phyloP scores from a whole-genome alignment of 495 filamentous ascomycete species.

The Massariosphaeria phaeospora region DNA sequence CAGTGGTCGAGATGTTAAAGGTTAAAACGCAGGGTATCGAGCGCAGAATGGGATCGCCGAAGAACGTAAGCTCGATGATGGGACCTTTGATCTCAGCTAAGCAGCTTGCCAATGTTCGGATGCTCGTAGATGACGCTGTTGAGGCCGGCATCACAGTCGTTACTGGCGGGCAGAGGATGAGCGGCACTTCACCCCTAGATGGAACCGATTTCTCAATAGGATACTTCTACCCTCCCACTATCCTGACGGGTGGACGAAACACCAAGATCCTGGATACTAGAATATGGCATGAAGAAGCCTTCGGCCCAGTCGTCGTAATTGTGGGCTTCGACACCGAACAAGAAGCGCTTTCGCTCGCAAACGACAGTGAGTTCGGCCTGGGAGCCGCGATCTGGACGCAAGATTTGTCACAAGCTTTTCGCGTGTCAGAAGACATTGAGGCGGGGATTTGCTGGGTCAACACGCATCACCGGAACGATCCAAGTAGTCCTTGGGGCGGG shows the following conservation, averaged over 20 bases:
- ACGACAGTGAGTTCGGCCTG: constrained; percentile 47
- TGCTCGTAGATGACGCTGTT: constrained; percentile 32
- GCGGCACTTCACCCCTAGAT: constrained; percentile 27
- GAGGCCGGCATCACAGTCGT: constrained; percentile 34
- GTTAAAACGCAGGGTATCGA: constrained; percentile 39
- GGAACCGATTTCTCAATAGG: constrained; percentile 32
- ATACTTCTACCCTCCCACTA: constrained; percentile 52
- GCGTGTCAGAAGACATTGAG: constrained; percentile 52
- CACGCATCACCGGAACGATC: constrained; percentile 57
- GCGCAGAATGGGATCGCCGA: constrained; percentile 48
- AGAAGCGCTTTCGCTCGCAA: constrained; percentile 48
- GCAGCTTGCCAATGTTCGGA: constrained; percentile 28
- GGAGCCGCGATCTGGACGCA: constrained; percentile 57
- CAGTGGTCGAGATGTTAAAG: constrained; percentile 39
- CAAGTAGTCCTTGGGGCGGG: constrained; percentile 58
- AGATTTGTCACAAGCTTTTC: constrained; percentile 54
- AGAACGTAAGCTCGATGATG: constrained; percentile 35
- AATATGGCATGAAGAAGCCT: constrained; percentile 52
- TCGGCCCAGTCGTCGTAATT: constrained; percentile 52
- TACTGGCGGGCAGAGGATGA: constrained; percentile 40
- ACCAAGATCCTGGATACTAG: constrained; percentile 47
- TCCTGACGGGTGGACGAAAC: constrained; percentile 41
- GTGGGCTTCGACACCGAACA: constrained; percentile 49
- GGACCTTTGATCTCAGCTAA: constrained; percentile 33
- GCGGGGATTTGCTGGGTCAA: constrained; percentile 60